Evolutionary conservation across 371 early-diverging fungal species (phyloP).

Genomic region (Choanephora cucurbitarum): DNA sequence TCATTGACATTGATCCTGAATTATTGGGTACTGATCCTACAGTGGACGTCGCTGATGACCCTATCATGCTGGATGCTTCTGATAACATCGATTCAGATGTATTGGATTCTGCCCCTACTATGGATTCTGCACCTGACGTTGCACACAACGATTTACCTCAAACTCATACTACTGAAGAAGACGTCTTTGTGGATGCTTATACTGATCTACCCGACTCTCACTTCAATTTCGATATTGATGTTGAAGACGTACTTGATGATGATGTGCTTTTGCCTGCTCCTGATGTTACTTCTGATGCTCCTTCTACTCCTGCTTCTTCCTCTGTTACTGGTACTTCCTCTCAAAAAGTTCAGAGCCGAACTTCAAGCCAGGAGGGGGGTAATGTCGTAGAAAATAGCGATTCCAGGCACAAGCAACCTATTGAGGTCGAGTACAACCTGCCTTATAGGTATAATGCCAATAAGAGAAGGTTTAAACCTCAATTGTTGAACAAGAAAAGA

Average conservation of each 20-base stretch:
- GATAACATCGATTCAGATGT: too few species aligned
- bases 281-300: too few species aligned
- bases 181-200: too few species aligned
- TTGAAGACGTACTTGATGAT: not conserved
- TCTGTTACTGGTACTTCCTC: not conserved
- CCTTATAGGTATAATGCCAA: not conserved
- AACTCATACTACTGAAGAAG: too few species aligned
- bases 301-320: not conserved
- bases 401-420: not conserved
- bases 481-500: not conserved
- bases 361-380: slow-evolving; percentile 9
- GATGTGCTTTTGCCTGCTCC: not conserved
- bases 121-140: too few species aligned
- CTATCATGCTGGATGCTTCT: too few species aligned
- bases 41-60: too few species aligned
- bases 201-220: not conserved
- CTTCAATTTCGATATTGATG: not conserved
- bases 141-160: too few species aligned
- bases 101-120: too few species aligned
- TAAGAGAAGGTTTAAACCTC: not conserved
- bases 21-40: too few species aligned
- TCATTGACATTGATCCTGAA: too few species aligned
- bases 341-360: slow-evolving; percentile 6
- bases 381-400: not conserved
- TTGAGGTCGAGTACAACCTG: not conserved